Evolutionary conservation across 257 asterid species (phyloP), one percentile per base, ranked within the genome.

Genomic region (Nyctanthes arbortristis): DNA sequence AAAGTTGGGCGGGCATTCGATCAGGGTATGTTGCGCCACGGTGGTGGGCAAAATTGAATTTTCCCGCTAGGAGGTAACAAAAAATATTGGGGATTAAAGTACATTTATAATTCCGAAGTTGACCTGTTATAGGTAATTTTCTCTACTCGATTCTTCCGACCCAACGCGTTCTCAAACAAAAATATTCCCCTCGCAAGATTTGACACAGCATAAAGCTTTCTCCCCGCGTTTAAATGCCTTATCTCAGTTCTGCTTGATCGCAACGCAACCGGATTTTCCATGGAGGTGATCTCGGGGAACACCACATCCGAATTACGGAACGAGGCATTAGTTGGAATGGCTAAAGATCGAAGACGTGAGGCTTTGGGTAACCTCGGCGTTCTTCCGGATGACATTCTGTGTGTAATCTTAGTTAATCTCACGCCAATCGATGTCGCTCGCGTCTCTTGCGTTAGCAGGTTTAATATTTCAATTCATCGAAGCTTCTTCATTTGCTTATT

Each of bases 391-490:
- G 98, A 94, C 69, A 79, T 76, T 61, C 54, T 94, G 7, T 89
- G 89, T 63, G 30, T 64, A 11, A 82, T 89, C 5, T 33, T 88
- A 52, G 71, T 84, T 25, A 71, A 30, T 35, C 95, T 94, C 75
- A 28, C 89, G 75, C 96, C 96, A 68, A 85, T 73, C 37, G 97
- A 94, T 66, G 82, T 94, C 10, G 92, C 86, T 71, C 96, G 95
- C 74, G 85, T 88, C 72, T 81, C 99, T 61, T 94, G 97, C 80
- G 95, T 83, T 45, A 91, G 99, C 95, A 94, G 99, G 98, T 88
- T 32, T 47, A 11, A 39, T 56, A 68, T 52, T 29, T 54, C 30
- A 24, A 35, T 39, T 35, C 68, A 10, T 33, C 20, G 2, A 24
- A 24, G 34, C 31, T 37, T 45, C 52, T 61, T 64, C 45, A 66